phyloP scores from a whole-genome alignment of 257 asterid species.

The Rauvolfia tetraphylla region DNA sequence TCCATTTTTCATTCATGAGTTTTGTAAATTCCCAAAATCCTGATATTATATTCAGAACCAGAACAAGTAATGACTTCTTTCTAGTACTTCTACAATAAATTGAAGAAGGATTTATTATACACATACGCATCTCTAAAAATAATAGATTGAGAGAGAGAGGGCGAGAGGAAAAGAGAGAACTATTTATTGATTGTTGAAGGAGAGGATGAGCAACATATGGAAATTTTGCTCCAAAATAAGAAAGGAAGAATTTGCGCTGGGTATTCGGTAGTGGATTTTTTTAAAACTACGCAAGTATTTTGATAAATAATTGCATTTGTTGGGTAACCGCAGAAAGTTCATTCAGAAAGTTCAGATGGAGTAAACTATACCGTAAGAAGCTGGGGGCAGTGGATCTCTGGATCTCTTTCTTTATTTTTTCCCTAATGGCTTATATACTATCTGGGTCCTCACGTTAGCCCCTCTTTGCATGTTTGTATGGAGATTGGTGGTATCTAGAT shows the following conservation, averaged over 20 bases:
- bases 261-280: not conserved
- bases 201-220: not conserved
- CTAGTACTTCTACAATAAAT: too few relatives aligned
- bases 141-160: not conserved
- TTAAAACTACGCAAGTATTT: not conserved
- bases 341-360: not conserved
- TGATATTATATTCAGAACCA: not conserved
- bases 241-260: not conserved
- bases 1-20: not conserved
- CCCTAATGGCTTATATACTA: not conserved
- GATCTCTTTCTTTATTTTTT: not conserved
- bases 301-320: not conserved
- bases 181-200: not conserved
- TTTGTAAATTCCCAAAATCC: not conserved
- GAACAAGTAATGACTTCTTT: not conserved
- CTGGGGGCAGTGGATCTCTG: not conserved
- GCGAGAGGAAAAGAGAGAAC: not conserved
- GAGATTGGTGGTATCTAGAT: not conserved
- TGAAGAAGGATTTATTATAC: not conserved
- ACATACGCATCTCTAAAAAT: not conserved
- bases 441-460: not conserved
- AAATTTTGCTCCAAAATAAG: not conserved
- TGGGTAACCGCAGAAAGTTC: not conserved
- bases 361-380: not conserved
- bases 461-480: not conserved